A percentile compares a stretch with the other conserved stretches of the same genome.
Evolutionary conservation across 768 basidiomycete species (phyloP).

Genomic region (Rhodotorula toruloides): DNA sequence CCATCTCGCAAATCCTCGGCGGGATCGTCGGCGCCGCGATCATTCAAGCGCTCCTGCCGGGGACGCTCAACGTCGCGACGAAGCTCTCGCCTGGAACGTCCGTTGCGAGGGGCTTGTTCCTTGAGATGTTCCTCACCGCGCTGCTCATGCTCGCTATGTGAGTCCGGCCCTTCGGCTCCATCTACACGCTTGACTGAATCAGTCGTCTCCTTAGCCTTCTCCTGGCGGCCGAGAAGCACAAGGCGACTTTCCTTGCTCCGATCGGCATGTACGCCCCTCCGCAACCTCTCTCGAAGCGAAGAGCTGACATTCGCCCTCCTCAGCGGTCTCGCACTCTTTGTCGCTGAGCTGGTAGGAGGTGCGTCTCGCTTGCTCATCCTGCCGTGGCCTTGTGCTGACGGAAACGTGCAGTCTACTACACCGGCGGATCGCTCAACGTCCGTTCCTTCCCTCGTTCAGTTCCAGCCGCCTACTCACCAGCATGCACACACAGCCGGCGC

Average conservation of each 20-base stretch:
- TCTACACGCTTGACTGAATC: not conserved
- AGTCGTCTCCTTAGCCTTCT: too few relatives aligned
- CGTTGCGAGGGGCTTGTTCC: conserved; percentile 29
- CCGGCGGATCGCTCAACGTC: not conserved
- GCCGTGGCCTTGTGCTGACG: not conserved
- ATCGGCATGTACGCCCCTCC: conserved; percentile 47
- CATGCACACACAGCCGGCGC: not conserved
- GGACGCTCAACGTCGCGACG: conserved; percentile 6
- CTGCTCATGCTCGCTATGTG: conserved; percentile 39
- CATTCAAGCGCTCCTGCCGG: conserved; percentile 12
- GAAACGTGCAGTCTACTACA: not conserved
- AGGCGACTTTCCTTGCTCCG: conserved; percentile 50
- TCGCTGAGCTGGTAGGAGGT: conserved; percentile 38
- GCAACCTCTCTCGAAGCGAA: conserved; percentile 7
- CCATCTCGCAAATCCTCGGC: conserved; percentile 34
- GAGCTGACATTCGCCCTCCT: not conserved
- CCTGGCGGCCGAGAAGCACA: conserved; percentile 43
- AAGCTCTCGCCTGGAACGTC: conserved; percentile 18
- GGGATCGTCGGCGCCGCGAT: conserved; percentile 34
- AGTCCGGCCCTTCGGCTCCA: not conserved
- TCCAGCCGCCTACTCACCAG: not conserved
- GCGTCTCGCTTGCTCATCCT: not conserved
- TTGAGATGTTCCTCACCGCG: conserved; percentile 40
- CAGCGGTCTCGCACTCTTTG: conserved; percentile 34
- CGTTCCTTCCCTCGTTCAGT: not conserved